Evolutionary conservation across 192 early-diverging fungal genomes (phyloP).

Genomic region (Linnemannia elongata): DNA sequence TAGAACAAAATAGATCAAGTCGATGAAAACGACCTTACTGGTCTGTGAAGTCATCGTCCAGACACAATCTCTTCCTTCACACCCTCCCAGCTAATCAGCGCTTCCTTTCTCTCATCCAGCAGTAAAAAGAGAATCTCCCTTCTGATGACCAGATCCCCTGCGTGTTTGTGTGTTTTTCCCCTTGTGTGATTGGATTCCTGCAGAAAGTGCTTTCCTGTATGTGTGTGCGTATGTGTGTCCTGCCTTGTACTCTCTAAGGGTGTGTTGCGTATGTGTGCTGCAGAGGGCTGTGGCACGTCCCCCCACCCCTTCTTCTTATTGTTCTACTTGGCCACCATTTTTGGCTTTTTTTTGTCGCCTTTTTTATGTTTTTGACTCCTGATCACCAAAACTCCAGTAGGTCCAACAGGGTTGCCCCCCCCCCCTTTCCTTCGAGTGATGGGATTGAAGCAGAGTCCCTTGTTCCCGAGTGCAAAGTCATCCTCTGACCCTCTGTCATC

Average conservation of each 20-base stretch:
- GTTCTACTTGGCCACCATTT: constrained; percentile 31
- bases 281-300: constrained; percentile 19
- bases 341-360: constrained; percentile 1
- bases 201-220: not conserved
- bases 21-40: not conserved
- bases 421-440: not conserved
- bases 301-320: not conserved
- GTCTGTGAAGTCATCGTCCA: not conserved
- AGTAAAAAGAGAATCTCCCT: not conserved
- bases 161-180: not conserved
- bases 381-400: constrained; percentile 35
- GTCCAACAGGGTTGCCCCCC: constrained; percentile 16
- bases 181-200: not conserved
- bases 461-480: not conserved
- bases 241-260: no score
- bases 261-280: not conserved
- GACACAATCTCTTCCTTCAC: not conserved
- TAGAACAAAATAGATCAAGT: constrained; percentile 13
- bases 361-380: constrained; percentile 11
- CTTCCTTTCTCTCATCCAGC: not conserved
- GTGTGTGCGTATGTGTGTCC: not conserved
- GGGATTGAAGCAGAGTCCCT: not conserved
- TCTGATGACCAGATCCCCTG: not conserved
- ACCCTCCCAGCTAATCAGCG: not conserved
- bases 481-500: not conserved